These are phyloP conservation scores for Phytophthora boehmeriae DNA, from an alignment of 352 stramenopile species.

Conservation along the genomic window DNA sequence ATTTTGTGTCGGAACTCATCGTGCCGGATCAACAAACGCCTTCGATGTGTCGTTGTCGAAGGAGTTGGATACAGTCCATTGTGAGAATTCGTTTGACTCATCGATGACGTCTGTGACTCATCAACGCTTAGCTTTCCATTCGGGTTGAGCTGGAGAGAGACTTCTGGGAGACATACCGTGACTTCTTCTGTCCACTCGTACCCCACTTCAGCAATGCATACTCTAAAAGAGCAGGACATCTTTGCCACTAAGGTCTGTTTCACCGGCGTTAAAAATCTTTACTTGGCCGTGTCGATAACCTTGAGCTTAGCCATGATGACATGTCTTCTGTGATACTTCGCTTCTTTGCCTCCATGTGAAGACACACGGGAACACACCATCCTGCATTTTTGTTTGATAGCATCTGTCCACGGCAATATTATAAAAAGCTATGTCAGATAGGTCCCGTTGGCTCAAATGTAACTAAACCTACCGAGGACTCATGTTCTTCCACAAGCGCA, in stretches of 20 bases:
- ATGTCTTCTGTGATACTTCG: slow-evolving; percentile 53
- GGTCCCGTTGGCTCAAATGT: no score
- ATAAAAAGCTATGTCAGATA: slow-evolving; percentile 5
- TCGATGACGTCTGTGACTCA: slow-evolving; percentile 22
- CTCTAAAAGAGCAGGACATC: slow-evolving; percentile 56
- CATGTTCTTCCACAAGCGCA: slow-evolving; percentile 15
- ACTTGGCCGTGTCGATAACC: slow-evolving; percentile 44
- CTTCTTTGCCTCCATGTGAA: slow-evolving; percentile 52
- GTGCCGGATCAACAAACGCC: slow-evolving; percentile 66
- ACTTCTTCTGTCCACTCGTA: slow-evolving; percentile 64
- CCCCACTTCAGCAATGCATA: slow-evolving; percentile 36
- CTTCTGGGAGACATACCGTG: slow-evolving; percentile 40
- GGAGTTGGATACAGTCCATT: slow-evolving; percentile 46
- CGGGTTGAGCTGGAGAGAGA: slow-evolving; percentile 39
- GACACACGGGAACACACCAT: slow-evolving; percentile 54
- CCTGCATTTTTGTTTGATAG: slow-evolving; percentile 31
- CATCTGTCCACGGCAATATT: slow-evolving; percentile 23
- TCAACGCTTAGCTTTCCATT: slow-evolving; percentile 32
- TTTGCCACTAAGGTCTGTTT: slow-evolving; percentile 41
- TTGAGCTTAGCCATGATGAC: slow-evolving; percentile 61
- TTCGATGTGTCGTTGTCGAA: slow-evolving; percentile 50
- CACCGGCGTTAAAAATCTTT: slow-evolving; percentile 29
- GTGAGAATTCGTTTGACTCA: slow-evolving; percentile 7
- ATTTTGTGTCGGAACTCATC: slow-evolving; percentile 56
- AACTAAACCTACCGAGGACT: slow-evolving; percentile 20